These are phyloP conservation scores for Diplodia seriata DNA, from an alignment of 2,329 filamentous ascomycete genomes.

Conservation along the genomic window DNA sequence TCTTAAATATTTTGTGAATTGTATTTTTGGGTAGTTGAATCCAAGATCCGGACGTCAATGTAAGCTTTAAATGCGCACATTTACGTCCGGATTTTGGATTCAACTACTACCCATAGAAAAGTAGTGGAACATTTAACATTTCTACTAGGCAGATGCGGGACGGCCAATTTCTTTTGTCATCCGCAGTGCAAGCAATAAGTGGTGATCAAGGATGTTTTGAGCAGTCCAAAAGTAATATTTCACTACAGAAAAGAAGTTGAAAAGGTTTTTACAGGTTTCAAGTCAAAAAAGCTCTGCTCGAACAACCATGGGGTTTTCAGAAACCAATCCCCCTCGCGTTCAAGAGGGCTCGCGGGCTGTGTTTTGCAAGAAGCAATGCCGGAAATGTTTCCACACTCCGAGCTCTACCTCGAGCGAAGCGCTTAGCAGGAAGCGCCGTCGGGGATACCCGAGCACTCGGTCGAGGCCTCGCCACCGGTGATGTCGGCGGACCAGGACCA, in stretches of 20 bases:
- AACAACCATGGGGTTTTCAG: background rate
- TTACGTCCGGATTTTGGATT: no score
- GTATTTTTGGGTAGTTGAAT: no score
- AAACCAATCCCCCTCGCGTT: background rate
- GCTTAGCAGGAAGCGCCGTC: constrained; percentile 45
- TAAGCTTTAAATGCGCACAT: no score
- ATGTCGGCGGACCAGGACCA: constrained; percentile 56
- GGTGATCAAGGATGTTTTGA: background rate
- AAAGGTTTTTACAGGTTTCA: constrained; percentile 21
- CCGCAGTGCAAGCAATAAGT: no score
- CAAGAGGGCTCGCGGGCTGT: background rate
- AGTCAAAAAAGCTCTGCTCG: constrained; percentile 3
- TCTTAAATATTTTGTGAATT: no score
- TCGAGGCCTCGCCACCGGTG: constrained; percentile 48
- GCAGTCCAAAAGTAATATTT: constrained; percentile 19
- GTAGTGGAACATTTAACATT: no score
- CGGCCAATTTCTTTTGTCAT: no score
- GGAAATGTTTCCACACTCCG: no score
- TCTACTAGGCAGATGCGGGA: no score
- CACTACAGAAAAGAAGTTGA: constrained; percentile 13
- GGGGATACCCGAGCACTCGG: constrained; percentile 46
- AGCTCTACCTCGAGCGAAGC: background rate
- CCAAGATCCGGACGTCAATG: no score
- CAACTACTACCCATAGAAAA: no score
- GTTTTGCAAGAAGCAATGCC: no score